phyloP scores from a whole-genome alignment of 345 rosid species.

The Linum lewisii region DNA sequence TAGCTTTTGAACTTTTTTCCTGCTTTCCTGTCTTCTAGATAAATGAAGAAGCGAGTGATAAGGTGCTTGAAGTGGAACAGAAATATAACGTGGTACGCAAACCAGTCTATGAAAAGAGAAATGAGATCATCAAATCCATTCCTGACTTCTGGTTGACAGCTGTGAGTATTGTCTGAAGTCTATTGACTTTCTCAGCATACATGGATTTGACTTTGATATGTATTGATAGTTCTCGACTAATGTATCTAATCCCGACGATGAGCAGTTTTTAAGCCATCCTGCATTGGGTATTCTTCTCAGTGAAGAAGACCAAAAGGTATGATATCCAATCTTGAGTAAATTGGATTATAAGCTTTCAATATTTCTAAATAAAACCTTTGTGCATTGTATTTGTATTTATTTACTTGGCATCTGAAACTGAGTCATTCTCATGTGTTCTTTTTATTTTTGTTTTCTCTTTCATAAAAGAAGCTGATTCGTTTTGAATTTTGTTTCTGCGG shows the following conservation, averaged over 20 bases:
- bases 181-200: not conserved
- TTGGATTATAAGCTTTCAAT: not conserved
- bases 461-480: no score
- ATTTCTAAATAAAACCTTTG: not conserved
- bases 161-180: constrained; percentile 34
- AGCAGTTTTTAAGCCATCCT: constrained; percentile 87
- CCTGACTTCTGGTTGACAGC: constrained; percentile 95
- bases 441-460: not conserved
- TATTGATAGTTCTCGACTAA: not conserved
- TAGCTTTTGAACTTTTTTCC: not conserved
- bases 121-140: constrained; percentile 58
- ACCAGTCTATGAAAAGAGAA: constrained; percentile 81
- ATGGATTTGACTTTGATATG: not conserved
- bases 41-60: constrained; percentile 88
- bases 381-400: not conserved
- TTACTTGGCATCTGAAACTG: not conserved
- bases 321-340: not conserved
- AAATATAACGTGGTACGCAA: constrained; percentile 72
- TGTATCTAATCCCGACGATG: not conserved
- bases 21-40: constrained; percentile 31
- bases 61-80: constrained; percentile 85
- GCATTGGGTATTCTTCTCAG: constrained; percentile 68
- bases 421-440: not conserved
- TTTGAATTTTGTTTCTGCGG: no score
- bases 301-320: constrained; percentile 92